These are phyloP conservation scores for Geoglossum glabrum DNA, from an alignment of 495 filamentous ascomycete species.

Conservation along the genomic window DNA sequence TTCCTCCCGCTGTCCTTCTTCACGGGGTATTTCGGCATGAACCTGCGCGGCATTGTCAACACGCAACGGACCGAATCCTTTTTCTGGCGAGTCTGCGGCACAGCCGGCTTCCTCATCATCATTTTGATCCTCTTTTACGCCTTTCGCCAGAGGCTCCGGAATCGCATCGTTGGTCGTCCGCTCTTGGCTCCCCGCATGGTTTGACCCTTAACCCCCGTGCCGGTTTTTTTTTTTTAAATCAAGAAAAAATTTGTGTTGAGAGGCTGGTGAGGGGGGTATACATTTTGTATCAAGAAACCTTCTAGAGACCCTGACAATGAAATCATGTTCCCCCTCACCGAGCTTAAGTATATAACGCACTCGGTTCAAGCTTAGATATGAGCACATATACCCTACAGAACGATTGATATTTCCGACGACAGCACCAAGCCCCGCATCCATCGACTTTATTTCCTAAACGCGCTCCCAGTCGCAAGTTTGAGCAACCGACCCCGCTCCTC, in stretches of 20 bases:
- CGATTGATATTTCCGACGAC: not conserved
- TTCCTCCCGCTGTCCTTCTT: conserved; percentile 3
- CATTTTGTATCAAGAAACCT: too few relatives aligned
- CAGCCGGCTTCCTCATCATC: not conserved
- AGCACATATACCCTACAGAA: not conserved
- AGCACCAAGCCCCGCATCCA: not conserved
- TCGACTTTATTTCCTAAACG: not conserved
- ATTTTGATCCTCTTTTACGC: not conserved
- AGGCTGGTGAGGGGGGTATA: too few relatives aligned
- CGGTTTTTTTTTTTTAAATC: too few relatives aligned
- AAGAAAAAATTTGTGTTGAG: too few relatives aligned
- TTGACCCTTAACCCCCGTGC: too few relatives aligned
- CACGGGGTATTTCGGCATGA: conserved; percentile 3
- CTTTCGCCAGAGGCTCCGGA: too few relatives aligned
- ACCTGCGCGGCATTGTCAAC: not conserved
- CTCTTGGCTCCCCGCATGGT: too few relatives aligned
- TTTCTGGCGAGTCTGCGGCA: not conserved
- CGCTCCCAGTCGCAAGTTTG: not conserved
- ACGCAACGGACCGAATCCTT: not conserved
- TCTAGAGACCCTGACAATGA: too few relatives aligned
- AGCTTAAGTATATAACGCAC: too few relatives aligned
- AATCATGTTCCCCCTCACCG: too few relatives aligned
- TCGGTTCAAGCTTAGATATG: not conserved
- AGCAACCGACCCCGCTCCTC: not conserved
- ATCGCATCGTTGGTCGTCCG: too few relatives aligned